Evolutionary conservation across 306 rosid species (phyloP).

Genomic region (Carpinus fangiana): DNA sequence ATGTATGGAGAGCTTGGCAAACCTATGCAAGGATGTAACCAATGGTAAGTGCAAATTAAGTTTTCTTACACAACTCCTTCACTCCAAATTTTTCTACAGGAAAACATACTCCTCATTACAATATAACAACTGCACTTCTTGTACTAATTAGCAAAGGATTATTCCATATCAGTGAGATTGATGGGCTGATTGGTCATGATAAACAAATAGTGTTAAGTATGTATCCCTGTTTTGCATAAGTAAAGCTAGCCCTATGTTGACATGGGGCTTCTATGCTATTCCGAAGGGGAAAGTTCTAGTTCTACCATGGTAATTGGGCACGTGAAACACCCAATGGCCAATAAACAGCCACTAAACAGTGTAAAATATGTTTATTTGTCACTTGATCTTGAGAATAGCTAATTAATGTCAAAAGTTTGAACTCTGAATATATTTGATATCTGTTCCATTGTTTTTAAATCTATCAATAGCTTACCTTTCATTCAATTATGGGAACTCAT

Average conservation of each 20-base stretch:
- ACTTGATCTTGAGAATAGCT: not conserved
- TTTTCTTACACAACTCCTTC: not conserved
- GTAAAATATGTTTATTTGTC: not conserved
- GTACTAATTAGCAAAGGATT: constrained; percentile 7
- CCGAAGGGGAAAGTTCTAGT: not conserved
- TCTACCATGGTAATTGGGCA: not conserved
- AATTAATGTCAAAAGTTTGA: not conserved
- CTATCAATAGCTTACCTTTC: not conserved
- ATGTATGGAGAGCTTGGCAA: constrained; percentile 87
- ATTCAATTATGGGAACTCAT: too few species aligned
- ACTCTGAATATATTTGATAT: not conserved
- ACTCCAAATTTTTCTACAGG: not conserved
- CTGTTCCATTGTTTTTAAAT: not conserved
- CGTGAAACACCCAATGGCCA: not conserved
- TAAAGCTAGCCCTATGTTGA: not conserved
- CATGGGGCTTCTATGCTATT: not conserved
- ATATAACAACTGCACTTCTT: not conserved
- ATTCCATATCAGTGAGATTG: not conserved
- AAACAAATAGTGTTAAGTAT: not conserved
- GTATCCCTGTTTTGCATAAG: not conserved
- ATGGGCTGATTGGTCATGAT: not conserved
- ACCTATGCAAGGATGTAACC: constrained; percentile 80
- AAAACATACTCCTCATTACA: not conserved
- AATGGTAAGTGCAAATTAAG: constrained; percentile 58
- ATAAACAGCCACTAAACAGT: too few species aligned